Conservation (phyloP, 805 yeast species). For the Lipomyces lipofer region DNA sequence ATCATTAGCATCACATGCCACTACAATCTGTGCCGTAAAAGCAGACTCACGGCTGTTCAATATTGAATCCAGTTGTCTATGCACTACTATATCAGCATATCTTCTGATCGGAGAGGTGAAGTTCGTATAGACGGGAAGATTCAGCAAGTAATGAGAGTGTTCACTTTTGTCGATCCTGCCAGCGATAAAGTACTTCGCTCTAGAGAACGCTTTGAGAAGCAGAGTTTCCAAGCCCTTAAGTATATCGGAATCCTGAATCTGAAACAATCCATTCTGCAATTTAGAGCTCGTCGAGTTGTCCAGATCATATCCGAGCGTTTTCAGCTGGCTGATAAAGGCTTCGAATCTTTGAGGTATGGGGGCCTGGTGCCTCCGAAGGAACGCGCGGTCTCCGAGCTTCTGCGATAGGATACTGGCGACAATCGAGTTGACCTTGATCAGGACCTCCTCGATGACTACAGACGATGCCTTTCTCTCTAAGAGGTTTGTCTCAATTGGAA, state of each 20-base stretch:
- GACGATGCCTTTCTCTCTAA: slow-evolving; percentile 61
- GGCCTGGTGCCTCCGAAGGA: slow-evolving; percentile 81
- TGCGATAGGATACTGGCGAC: slow-evolving; percentile 80
- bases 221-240: slow-evolving; percentile 78
- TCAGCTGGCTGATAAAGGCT: slow-evolving; percentile 69
- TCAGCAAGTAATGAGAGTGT: slow-evolving; percentile 76
- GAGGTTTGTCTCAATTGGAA: slow-evolving; percentile 67
- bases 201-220: slow-evolving; percentile 74
- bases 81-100: slow-evolving; percentile 89
- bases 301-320: slow-evolving; percentile 52
- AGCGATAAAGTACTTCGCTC: slow-evolving; percentile 86
- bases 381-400: slow-evolving; percentile 73
- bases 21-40: slow-evolving; percentile 31
- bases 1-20: neutral
- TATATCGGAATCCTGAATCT: slow-evolving; percentile 58
- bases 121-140: slow-evolving; percentile 85
- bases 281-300: slow-evolving; percentile 75
- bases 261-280: slow-evolving; percentile 67
- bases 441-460: slow-evolving; percentile 69
- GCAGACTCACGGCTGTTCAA: slow-evolving; percentile 41
- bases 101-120: slow-evolving; percentile 91
- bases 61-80: slow-evolving; percentile 79
- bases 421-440: slow-evolving; percentile 77
- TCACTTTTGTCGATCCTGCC: slow-evolving; percentile 81
- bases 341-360: slow-evolving; percentile 83